Conservation (phyloP, 2,329 filamentous ascomycete genomes). For the Phaeomoniella chlamydospora region DNA sequence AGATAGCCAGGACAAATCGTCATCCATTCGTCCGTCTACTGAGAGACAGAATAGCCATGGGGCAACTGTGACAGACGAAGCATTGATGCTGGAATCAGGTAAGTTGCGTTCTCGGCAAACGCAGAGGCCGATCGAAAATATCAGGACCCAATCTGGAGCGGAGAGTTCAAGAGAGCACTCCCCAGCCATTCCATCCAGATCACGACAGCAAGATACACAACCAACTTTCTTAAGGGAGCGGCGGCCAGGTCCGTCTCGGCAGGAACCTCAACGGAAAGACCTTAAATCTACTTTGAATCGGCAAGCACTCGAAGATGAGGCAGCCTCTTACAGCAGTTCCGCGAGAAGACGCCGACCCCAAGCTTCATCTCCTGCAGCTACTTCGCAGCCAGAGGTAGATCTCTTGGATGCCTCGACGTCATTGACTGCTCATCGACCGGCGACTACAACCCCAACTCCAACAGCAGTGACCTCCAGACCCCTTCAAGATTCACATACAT, state of each 20-base stretch:
- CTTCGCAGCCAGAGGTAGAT: conserved; percentile 39
- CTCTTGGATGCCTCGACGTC: conserved; percentile 41
- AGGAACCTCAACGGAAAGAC: conserved; percentile 22
- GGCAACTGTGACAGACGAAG: conserved; percentile 30
- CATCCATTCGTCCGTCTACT: conserved; percentile 8
- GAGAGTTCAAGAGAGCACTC: conserved; percentile 29
- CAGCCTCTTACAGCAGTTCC: conserved; percentile 72
- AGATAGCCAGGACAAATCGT: conserved; percentile 12
- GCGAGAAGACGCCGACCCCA: conserved; percentile 60
- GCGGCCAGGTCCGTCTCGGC: conserved; percentile 15
- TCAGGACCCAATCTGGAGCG: conserved; percentile 5
- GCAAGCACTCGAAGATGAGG: conserved; percentile 64
- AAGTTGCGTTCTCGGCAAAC: conserved; percentile 31
- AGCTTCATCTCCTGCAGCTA: conserved; percentile 30
- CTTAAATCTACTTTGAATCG: conserved; percentile 52
- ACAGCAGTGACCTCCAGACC: conserved; percentile 17
- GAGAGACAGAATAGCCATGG: conserved; percentile 11
- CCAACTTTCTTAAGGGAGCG: conserved; percentile 45
- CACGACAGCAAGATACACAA: conserved; percentile 22
- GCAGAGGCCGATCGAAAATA: conserved; percentile 7
- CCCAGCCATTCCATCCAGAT: conserved; percentile 30
- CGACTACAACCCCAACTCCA: conserved; percentile 3
- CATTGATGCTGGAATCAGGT: conserved; percentile 62
- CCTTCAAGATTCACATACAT: conserved; percentile 27
- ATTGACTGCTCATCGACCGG: conserved; percentile 6